These are phyloP conservation scores for Turnera subulata DNA, from an alignment of 345 rosid genomes.

Conservation along the genomic window DNA sequence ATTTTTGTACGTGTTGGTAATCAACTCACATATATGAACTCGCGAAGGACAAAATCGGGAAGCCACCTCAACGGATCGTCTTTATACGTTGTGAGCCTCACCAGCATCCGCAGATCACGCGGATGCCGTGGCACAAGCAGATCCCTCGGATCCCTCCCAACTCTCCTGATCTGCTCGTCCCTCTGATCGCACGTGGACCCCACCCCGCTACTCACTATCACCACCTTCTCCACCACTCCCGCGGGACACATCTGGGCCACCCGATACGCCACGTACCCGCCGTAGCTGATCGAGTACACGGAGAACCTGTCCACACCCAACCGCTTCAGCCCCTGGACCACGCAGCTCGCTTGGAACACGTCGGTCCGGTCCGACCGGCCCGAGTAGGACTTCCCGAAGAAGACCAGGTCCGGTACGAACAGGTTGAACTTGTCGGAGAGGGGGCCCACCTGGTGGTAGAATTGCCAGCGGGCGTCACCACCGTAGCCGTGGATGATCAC, in stretches of 20 bases:
- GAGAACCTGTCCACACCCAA: conserved; percentile 47
- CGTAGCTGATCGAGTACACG: conserved; percentile 65
- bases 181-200: conserved; percentile 43
- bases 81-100: conserved; percentile 37
- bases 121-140: conserved; percentile 54
- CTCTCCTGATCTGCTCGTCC: conserved; percentile 30
- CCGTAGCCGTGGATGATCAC: conserved; percentile 76
- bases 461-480: conserved; percentile 66
- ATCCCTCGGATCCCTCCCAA: conserved; percentile 43
- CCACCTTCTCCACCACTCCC: conserved; percentile 52
- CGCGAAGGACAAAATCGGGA: conserved; percentile 53
- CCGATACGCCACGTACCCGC: conserved; percentile 70
- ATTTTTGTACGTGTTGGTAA: too few species aligned
- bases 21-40: conserved; percentile 52
- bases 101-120: conserved; percentile 41
- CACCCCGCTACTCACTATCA: conserved; percentile 63
- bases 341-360: conserved; percentile 53
- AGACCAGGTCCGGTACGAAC: conserved; percentile 61
- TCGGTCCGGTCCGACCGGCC: conserved; percentile 36
- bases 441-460: conserved; percentile 43
- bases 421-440: conserved; percentile 54
- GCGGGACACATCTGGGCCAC: conserved; percentile 61
- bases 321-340: conserved; percentile 45
- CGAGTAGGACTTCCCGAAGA: conserved; percentile 57
- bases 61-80: conserved; percentile 32